A percentile compares a stretch with the other conserved stretches of the same genome.
Conservation (phyloP, 768 basidiomycete genomes). For the Boletellus ananas region DNA sequence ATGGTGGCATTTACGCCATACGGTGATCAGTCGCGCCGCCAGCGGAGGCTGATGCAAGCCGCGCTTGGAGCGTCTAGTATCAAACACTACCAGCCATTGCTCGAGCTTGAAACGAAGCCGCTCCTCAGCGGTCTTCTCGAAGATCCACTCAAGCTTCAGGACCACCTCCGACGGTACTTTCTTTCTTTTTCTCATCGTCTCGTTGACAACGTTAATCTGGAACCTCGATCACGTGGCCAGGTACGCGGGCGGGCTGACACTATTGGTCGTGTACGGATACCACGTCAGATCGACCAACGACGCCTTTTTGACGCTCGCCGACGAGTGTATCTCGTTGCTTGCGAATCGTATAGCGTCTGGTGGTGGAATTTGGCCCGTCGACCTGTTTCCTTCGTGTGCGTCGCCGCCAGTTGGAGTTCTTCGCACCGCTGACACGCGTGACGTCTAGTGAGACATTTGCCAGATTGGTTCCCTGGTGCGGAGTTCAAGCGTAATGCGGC, state of each 20-base stretch:
- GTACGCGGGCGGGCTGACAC: constrained; percentile 50
- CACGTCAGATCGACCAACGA: constrained; percentile 39
- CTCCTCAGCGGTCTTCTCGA: constrained; percentile 56
- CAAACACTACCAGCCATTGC: constrained; percentile 53
- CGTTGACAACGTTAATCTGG: background rate
- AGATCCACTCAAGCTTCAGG: constrained; percentile 33
- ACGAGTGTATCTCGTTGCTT: constrained; percentile 40
- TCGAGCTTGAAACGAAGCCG: constrained; percentile 51
- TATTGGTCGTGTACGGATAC: constrained; percentile 65
- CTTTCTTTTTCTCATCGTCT: background rate
- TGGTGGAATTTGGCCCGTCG: constrained; percentile 42
- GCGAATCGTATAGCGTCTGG: constrained; percentile 43
- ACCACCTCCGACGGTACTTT: constrained; percentile 34
- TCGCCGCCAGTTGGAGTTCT: background rate
- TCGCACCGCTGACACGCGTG: background rate
- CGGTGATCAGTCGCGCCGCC: constrained; percentile 57
- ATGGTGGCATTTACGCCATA: constrained; percentile 72
- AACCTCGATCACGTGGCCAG: constrained; percentile 32
- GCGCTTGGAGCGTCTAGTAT: constrained; percentile 55
- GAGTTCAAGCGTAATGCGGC: constrained; percentile 60
- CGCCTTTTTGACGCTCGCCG: constrained; percentile 38
- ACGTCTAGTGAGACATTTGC: constrained; percentile 47
- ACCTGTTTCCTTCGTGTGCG: constrained; percentile 35
- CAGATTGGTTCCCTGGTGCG: constrained; percentile 64
- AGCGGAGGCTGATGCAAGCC: constrained; percentile 63